These are phyloP conservation scores for Penicillium nucicola DNA, from an alignment of 495 filamentous ascomycete genomes.

Conservation along the genomic window DNA sequence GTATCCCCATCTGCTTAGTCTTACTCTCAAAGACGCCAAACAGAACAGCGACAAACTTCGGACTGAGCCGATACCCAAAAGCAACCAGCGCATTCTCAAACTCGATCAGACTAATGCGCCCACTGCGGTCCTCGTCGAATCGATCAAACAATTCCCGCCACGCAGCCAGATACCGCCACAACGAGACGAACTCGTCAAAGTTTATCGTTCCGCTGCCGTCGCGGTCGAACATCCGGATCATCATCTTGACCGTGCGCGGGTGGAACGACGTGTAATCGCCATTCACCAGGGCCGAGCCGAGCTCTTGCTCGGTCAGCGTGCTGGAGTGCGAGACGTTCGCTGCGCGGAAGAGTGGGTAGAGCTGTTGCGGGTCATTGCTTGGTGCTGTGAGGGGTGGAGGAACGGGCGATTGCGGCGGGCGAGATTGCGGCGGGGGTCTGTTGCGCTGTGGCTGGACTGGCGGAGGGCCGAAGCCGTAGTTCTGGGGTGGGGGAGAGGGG, in stretches of 20 bases:
- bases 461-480: slow-evolving; percentile 58
- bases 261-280: slow-evolving; percentile 94
- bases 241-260: slow-evolving; percentile 94
- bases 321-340: slow-evolving; percentile 84
- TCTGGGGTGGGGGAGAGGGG: slow-evolving; percentile 55
- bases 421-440: slow-evolving; percentile 57
- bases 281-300: slow-evolving; percentile 90
- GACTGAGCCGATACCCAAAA: slow-evolving; percentile 89
- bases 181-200: slow-evolving; percentile 89
- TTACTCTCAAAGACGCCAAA: slow-evolving; percentile 66
- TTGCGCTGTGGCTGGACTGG: slow-evolving; percentile 43
- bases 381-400: slow-evolving; percentile 63
- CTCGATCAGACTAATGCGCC: slow-evolving; percentile 81
- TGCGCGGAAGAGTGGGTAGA: slow-evolving; percentile 84
- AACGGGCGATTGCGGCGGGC: slow-evolving; percentile 51
- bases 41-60: slow-evolving; percentile 75
- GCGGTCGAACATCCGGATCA: slow-evolving; percentile 96
- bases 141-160: slow-evolving; percentile 94
- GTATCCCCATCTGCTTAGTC: slow-evolving; percentile 28
- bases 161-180: slow-evolving; percentile 92
- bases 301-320: slow-evolving; percentile 80
- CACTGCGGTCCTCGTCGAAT: slow-evolving; percentile 85
- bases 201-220: slow-evolving; percentile 84
- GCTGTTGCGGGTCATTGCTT: slow-evolving; percentile 52
- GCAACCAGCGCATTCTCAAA: slow-evolving; percentile 89